Conservation (phyloP, 75 land plant genomes). For the Selaginella moellendorffii region DNA sequence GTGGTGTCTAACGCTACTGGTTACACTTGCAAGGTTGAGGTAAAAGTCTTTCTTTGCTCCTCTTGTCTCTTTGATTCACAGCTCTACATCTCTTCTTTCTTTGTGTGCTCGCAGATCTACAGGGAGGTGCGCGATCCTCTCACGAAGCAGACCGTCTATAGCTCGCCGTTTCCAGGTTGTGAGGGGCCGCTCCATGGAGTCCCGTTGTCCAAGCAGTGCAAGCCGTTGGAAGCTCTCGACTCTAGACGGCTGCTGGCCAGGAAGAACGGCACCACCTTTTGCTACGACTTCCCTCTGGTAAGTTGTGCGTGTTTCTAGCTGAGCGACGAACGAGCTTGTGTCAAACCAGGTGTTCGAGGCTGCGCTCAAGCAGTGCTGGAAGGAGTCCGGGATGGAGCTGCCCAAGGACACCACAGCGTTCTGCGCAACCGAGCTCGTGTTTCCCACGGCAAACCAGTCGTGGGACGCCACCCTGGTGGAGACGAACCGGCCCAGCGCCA, state of each 20-base stretch:
- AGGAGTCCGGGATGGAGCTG: slow-evolving; percentile 17
- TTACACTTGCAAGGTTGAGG: slow-evolving; percentile 89
- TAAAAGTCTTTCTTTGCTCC: too few relatives aligned
- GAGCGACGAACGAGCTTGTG: background rate
- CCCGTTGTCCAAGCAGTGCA: slow-evolving; percentile 46
- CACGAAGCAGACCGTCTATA: slow-evolving; percentile 39
- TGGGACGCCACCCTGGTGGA: slow-evolving; percentile 65
- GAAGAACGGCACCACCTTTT: slow-evolving; percentile 75
- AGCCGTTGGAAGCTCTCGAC: slow-evolving; percentile 61
- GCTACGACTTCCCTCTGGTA: slow-evolving; percentile 97
- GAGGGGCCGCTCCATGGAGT: slow-evolving; percentile 61
- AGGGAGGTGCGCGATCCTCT: slow-evolving; percentile 52
- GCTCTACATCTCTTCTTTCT: background rate
- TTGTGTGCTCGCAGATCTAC: slow-evolving; percentile 39
- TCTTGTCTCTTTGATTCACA: too few relatives aligned
- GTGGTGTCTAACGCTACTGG: slow-evolving; percentile 90
- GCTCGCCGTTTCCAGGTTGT: slow-evolving; percentile 32
- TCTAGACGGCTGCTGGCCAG: slow-evolving; percentile 64
- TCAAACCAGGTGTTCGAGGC: slow-evolving; percentile 92
- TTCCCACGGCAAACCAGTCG: slow-evolving; percentile 37
- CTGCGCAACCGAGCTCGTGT: slow-evolving; percentile 59
- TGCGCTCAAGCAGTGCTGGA: slow-evolving; percentile 53
- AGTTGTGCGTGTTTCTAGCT: background rate
- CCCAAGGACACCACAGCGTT: slow-evolving; percentile 13
- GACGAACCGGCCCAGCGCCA: slow-evolving; percentile 43